Conservation (phyloP, 2,329 filamentous ascomycete genomes). For the Lachnellula cervina region DNA sequence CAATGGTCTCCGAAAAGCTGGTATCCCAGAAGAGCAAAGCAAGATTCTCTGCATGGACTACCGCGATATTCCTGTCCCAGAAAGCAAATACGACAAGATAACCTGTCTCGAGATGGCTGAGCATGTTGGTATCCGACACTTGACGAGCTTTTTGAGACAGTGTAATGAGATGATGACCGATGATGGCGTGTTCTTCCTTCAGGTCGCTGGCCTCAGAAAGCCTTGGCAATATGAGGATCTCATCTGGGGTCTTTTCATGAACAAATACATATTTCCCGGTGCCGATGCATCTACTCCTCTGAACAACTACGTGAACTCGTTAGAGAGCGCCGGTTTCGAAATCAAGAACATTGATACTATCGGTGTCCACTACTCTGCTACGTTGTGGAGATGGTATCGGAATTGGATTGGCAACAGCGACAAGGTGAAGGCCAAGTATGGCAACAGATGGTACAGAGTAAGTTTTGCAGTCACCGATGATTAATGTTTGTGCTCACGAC, state of each 20-base stretch:
- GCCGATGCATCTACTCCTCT: constrained; percentile 93
- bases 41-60: constrained; percentile 95
- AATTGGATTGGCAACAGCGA: constrained; percentile 96
- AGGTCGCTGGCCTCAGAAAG: constrained; percentile 91
- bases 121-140: constrained; percentile 92
- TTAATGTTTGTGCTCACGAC: constrained; percentile 14
- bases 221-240: constrained; percentile 97
- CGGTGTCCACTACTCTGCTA: constrained; percentile 94
- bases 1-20: constrained; percentile 74
- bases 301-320: constrained; percentile 75
- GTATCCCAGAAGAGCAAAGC: constrained; percentile 82
- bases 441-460: constrained; percentile 90
- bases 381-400: constrained; percentile 96
- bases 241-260: constrained; percentile 98
- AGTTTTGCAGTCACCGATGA: constrained; percentile 35
- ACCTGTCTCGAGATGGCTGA: constrained; percentile 98
- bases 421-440: constrained; percentile 92
- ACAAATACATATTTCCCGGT: constrained; percentile 98
- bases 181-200: constrained; percentile 92
- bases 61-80: constrained; percentile 79
- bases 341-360: constrained; percentile 89
- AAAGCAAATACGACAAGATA: constrained; percentile 85
- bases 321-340: constrained; percentile 86
- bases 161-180: constrained; percentile 95
- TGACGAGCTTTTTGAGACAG: constrained; percentile 75